Base-by-base conservation (phyloP, 2,329 filamentous ascomycete species). In the Allantophomopsis cytisporea region DNA sequence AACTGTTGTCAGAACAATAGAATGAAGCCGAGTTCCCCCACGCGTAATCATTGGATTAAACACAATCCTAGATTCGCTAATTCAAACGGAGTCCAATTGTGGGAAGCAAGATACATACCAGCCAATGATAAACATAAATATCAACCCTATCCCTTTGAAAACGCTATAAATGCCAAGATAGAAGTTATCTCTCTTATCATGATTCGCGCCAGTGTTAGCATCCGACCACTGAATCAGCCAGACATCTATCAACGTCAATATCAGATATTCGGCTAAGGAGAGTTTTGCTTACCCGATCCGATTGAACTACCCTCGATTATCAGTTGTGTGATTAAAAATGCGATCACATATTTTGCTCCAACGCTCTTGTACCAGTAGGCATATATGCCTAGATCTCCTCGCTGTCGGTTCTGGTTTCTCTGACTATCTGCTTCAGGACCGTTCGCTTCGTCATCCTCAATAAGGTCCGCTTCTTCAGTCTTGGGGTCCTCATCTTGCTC, bases 321-420 rank as follows among this genome's bases (percentile, higher is more conserved):
- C 16, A 31, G n/a, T n/a, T n/a, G 28, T 14, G 45, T 5, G 11
- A 44, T 31, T 3, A 43, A 31, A 37, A 11, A 13, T 8, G 37
- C 20, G 35, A 42, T 47, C 3, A 44, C 39, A 20, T 11, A 23
- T 45, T 15, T 32, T 31, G 2, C 23, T 15, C 49, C 46, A 50
- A 4, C 50, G 46, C 6, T 48, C 50, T 2, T 49, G 46, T 6
- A 38, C 40, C 54, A 51, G 37, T 54, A 55, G n/a, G 39, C 46
- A 39, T 56, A 56, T 1, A 51, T 45, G 33, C 41, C 39, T 7
- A 49, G 42, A 14, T 55, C 53, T 7, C 53, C 51, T 18, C 43
- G 47, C 38, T 40, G 39, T 23, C 47, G 42, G n/a, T n/a, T n/a
- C n/a, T n/a, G n/a, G n/a, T n/a, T n/a, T n/a, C n/a, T n/a, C n/a